Conservation (phyloP, 208 protist genomes). For the Leishmania tarentolae region DNA sequence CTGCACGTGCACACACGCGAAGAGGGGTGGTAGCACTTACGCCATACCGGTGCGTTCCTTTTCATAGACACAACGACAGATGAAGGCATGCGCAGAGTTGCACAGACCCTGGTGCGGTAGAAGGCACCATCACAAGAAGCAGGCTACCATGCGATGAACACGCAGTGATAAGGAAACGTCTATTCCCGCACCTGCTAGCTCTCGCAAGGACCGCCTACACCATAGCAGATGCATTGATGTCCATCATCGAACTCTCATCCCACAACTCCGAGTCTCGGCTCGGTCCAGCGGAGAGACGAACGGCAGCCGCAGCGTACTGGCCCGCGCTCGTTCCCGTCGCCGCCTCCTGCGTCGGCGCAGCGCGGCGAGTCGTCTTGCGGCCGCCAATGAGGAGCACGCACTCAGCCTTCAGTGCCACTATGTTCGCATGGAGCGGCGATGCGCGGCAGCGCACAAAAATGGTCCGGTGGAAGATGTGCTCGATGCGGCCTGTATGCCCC, state of each 20-base stretch:
- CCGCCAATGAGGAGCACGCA: conserved; percentile 75
- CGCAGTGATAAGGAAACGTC: neutral
- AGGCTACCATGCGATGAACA: neutral
- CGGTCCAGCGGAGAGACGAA: conserved; percentile 46
- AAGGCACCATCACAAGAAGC: neutral
- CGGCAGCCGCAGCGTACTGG: conserved; percentile 31
- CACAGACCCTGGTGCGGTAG: neutral
- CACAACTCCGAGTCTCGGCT: conserved; percentile 33
- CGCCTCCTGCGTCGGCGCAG: conserved; percentile 9
- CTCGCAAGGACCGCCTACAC: neutral
- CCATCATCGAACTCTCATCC: conserved; percentile 34
- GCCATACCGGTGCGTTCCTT: neutral
- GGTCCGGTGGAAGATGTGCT: conserved; percentile 84
- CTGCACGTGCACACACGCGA: neutral
- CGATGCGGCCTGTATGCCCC: conserved; percentile 79
- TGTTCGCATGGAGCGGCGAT: conserved; percentile 68
- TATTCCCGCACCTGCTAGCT: neutral
- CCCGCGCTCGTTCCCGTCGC: conserved; percentile 2
- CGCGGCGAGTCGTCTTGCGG: conserved; percentile 61
- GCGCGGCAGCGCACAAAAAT: conserved; percentile 80
- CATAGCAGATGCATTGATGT: conserved; percentile 23
- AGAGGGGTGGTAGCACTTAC: conserved; percentile 1
- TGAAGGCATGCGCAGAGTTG: conserved; percentile 4
- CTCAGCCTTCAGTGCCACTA: conserved; percentile 68
- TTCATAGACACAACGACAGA: neutral